Evolutionary conservation across 306 rosid genomes (phyloP).

Genomic region (Hippophae gyantsensis): DNA sequence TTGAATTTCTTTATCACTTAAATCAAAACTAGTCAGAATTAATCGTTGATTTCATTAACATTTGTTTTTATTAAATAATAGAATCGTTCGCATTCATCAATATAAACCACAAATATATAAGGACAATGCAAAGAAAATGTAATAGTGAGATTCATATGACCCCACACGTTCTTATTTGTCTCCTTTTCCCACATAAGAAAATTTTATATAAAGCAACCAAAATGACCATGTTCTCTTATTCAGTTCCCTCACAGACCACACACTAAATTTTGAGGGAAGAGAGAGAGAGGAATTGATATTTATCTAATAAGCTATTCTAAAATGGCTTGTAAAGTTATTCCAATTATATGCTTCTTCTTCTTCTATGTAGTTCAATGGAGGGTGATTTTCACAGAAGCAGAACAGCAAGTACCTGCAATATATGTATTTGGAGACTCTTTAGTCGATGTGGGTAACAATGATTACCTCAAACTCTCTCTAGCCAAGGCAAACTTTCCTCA

Average conservation of each 20-base stretch:
- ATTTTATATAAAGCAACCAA: slow-evolving; percentile 2
- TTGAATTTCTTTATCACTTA: no score
- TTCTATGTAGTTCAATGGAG: background rate
- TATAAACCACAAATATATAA: no score
- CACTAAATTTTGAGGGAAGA: background rate
- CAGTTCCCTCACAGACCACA: slow-evolving; percentile 6
- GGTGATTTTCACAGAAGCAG: slow-evolving; percentile 26
- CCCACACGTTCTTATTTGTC: slow-evolving; percentile 3
- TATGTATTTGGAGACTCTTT: slow-evolving; percentile 81
- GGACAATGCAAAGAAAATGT: no score
- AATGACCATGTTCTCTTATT: background rate
- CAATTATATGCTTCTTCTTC: slow-evolving; percentile 11
- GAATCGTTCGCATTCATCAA: no score
- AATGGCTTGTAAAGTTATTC: slow-evolving; percentile 6
- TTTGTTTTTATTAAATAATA: no score
- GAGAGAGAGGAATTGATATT: background rate
- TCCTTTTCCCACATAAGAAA: slow-evolving; percentile 24
- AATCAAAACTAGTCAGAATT: no score
- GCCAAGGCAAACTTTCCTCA: slow-evolving; percentile 35
- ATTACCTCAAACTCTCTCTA: slow-evolving; percentile 40
- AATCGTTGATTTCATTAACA: no score
- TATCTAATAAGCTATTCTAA: no score
- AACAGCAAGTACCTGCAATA: slow-evolving; percentile 41
- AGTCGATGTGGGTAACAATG: slow-evolving; percentile 76
- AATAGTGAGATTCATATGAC: background rate